A percentile compares a stretch with the other conserved stretches of the same genome.
Evolutionary conservation across 2,329 filamentous ascomycete species (phyloP).

Genomic region (Herpotrichia juniperi): DNA sequence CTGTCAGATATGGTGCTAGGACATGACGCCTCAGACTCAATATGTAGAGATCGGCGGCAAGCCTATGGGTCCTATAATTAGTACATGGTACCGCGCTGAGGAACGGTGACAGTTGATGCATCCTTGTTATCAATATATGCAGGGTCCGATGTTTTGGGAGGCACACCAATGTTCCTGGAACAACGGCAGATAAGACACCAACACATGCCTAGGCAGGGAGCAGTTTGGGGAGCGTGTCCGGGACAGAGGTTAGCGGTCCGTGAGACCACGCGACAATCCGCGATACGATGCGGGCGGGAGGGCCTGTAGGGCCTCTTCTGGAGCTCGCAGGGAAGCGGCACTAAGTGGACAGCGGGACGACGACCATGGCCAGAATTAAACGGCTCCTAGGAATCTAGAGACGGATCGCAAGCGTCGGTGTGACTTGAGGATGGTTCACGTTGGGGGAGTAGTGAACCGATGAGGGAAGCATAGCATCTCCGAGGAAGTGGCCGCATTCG

Average conservation of each 20-base stretch:
- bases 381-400: neutral
- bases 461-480: neutral
- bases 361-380: neutral
- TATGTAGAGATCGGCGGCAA: neutral
- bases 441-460: neutral
- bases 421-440: neutral
- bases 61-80: neutral
- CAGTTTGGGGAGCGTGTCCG: neutral
- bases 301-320: neutral
- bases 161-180: neutral
- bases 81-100: neutral
- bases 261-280: slow-evolving; percentile 7
- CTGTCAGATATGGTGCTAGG: neutral
- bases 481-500: neutral
- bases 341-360: neutral
- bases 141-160: neutral
- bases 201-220: neutral
- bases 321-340: neutral
- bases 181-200: neutral
- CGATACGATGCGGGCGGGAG: neutral
- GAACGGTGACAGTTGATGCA: neutral
- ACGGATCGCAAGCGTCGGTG: neutral
- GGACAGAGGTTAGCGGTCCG: slow-evolving; percentile 2
- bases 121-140: neutral
- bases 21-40: neutral